Evolutionary conservation across 768 basidiomycete species (phyloP).

Genomic region (Amanita rubescens): DNA sequence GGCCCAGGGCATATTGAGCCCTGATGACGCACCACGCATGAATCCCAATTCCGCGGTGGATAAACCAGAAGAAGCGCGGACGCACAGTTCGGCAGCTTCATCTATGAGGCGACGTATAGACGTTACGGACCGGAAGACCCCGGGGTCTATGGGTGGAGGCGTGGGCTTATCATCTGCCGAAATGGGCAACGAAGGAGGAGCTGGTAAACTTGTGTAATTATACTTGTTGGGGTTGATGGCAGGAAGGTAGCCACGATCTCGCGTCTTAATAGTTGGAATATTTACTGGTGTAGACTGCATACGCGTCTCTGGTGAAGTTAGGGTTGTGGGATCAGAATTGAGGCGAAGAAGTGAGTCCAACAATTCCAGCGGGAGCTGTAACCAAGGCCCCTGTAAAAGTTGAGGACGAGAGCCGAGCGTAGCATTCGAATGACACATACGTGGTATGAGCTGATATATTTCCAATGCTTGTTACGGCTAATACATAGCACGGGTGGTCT

Average conservation of each 20-base stretch:
- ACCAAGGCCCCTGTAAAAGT: slow-evolving; percentile 71
- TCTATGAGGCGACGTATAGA: slow-evolving; percentile 78
- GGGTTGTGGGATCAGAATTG: slow-evolving; percentile 67
- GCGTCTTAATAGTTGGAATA: slow-evolving; percentile 26
- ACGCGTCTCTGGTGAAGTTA: slow-evolving; percentile 40
- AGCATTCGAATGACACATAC: slow-evolving; percentile 35
- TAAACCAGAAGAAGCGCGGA: slow-evolving; percentile 81
- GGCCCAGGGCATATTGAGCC: slow-evolving; percentile 48
- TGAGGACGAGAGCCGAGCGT: not conserved
- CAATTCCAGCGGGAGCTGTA: slow-evolving; percentile 80
- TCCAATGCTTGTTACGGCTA: slow-evolving; percentile 91
- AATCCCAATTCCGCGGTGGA: slow-evolving; percentile 68
- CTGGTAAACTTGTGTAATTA: slow-evolving; percentile 26
- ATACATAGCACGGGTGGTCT: slow-evolving; percentile 71
- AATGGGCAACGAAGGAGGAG: slow-evolving; percentile 40
- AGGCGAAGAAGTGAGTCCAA: slow-evolving; percentile 75
- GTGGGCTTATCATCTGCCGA: slow-evolving; percentile 59
- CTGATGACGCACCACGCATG: slow-evolving; percentile 38
- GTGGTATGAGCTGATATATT: slow-evolving; percentile 87
- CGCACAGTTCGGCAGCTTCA: slow-evolving; percentile 82
- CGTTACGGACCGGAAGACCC: slow-evolving; percentile 72
- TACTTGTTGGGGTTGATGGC: slow-evolving; percentile 35
- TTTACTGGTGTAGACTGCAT: slow-evolving; percentile 27
- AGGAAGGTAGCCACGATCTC: slow-evolving; percentile 40
- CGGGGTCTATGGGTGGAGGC: slow-evolving; percentile 86